phyloP scores from a whole-genome alignment of 306 rosid species.

The Prunus mume region DNA sequence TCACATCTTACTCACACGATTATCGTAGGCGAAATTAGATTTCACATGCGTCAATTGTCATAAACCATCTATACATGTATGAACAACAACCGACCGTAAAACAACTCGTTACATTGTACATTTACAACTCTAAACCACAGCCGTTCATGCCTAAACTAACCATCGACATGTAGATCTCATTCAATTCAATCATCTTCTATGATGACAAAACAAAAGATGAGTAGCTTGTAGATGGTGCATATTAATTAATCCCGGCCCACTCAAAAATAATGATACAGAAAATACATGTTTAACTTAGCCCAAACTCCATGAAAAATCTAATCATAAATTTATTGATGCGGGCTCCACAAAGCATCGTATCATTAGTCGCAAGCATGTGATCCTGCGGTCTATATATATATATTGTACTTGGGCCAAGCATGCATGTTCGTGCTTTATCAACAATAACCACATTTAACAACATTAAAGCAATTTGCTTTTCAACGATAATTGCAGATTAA shows the following conservation, averaged over 20 bases:
- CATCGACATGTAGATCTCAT: no score
- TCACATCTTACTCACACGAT: no score
- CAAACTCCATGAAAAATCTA: slow-evolving; percentile 42
- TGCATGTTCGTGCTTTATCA: background rate
- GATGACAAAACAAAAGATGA: no score
- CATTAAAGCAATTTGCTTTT: no score
- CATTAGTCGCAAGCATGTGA: slow-evolving; percentile 44
- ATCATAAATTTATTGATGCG: slow-evolving; percentile 27
- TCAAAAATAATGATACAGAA: background rate
- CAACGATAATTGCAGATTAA: no score
- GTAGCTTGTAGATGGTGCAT: background rate
- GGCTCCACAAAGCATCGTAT: slow-evolving; percentile 42
- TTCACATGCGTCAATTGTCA: no score
- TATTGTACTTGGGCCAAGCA: background rate
- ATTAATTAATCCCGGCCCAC: background rate
- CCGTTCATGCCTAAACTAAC: no score
- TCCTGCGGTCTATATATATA: background rate
- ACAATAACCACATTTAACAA: background rate
- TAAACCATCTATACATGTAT: no score
- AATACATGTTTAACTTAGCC: slow-evolving; percentile 17
- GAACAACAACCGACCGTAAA: no score
- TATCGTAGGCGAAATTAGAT: rapidly evolving
- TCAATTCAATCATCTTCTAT: background rate
- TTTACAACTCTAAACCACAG: no score
- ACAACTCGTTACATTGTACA: no score